Conservation (phyloP, 1,139 yeast genomes). For the Candida sp. region DNA sequence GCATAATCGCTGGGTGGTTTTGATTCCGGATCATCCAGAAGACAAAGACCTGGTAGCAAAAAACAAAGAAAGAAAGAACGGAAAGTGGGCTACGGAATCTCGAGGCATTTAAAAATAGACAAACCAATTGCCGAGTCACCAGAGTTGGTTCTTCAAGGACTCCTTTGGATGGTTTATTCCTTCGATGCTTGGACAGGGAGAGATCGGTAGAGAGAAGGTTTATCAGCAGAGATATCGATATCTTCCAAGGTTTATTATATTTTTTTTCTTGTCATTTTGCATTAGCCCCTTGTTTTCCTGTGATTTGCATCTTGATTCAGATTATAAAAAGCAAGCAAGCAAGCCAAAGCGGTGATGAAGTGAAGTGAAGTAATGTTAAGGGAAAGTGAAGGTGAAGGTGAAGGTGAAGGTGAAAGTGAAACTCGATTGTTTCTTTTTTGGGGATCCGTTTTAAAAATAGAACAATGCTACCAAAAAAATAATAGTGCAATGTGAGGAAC, state of each 20-base stretch:
- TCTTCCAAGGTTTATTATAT: too few species aligned
- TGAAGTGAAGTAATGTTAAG: too few species aligned
- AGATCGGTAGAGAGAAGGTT: too few species aligned
- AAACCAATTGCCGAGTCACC: neutral
- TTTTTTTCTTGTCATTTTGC: too few species aligned
- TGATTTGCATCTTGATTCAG: neutral
- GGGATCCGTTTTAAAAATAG: neutral
- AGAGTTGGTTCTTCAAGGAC: neutral
- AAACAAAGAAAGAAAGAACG: neutral
- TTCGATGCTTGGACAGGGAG: too few species aligned
- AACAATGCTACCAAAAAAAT: neutral
- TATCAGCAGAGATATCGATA: too few species aligned
- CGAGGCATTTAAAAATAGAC: too few species aligned
- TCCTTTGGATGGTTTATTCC: too few species aligned
- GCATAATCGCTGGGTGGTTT: neutral
- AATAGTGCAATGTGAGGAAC: neutral
- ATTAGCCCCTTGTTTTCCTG: too few species aligned
- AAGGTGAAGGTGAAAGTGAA: too few species aligned
- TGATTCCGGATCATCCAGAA: neutral
- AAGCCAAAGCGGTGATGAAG: neutral
- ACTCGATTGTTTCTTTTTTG: neutral
- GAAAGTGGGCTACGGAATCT: neutral
- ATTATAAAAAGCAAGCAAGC: neutral
- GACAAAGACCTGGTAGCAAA: neutral
- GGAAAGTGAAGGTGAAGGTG: too few species aligned